phyloP scores from a whole-genome alignment of 139 green algal genomes.

The Diplosphaera chodatii region DNA sequence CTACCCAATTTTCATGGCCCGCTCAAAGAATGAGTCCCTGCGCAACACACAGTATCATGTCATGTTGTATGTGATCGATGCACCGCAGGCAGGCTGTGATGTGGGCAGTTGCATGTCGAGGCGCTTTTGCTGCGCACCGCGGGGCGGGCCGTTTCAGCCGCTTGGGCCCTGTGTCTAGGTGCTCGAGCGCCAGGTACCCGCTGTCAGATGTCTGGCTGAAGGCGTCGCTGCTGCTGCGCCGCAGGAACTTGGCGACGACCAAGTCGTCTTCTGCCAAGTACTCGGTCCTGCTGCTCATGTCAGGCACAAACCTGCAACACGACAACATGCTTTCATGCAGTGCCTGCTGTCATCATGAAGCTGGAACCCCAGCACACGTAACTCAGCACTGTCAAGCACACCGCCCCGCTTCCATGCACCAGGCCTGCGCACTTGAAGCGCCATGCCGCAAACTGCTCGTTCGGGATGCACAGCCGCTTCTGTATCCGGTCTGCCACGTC shows the following conservation, averaged over 20 bases:
- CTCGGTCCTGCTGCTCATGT: slow-evolving; percentile 27
- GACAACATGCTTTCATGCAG: not conserved
- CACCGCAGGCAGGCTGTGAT: too few relatives aligned
- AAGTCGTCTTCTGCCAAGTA: slow-evolving; percentile 62
- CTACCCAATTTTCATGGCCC: not conserved
- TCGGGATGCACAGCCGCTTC: slow-evolving; percentile 54
- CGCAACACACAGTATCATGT: not conserved
- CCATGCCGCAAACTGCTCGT: slow-evolving; percentile 83
- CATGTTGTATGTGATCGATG: too few relatives aligned
- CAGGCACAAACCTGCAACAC: not conserved
- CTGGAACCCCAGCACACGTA: too few relatives aligned
- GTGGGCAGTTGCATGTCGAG: too few relatives aligned
- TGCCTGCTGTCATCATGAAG: too few relatives aligned
- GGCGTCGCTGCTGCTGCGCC: slow-evolving; percentile 1
- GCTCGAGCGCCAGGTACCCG: not conserved
- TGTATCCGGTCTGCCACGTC: slow-evolving; percentile 49
- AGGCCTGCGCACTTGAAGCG: slow-evolving; percentile 51
- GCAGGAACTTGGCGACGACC: slow-evolving; percentile 20
- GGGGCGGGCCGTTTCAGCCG: slow-evolving; percentile 6
- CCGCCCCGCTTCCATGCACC: too few relatives aligned
- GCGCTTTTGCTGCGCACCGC: not conserved
- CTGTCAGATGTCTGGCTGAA: not conserved
- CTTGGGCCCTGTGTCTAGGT: not conserved
- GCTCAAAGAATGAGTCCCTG: not conserved
- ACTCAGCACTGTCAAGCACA: too few relatives aligned